phyloP scores from a whole-genome alignment of 176 grass and related monocot genomes.

The Oryza rufipogon region DNA sequence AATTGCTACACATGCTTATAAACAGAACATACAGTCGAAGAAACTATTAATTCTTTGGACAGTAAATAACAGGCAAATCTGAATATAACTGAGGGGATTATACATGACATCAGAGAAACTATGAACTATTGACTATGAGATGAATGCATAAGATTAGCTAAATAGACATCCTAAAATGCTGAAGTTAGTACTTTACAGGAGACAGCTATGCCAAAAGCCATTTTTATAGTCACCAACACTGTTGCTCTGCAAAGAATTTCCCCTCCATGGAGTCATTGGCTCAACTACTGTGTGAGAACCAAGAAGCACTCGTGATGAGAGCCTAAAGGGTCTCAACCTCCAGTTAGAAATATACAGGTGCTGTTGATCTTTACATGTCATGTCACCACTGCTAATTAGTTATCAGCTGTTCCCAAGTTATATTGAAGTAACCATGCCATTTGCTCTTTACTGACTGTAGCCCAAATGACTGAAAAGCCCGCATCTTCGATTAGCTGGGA shows the following conservation, averaged over 20 bases:
- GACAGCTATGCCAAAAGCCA: slow-evolving; percentile 45
- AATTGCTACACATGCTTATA: slow-evolving; percentile 50
- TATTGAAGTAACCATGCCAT: slow-evolving; percentile 49
- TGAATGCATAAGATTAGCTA: slow-evolving; percentile 46
- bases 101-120: slow-evolving; percentile 54
- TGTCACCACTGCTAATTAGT: slow-evolving; percentile 36
- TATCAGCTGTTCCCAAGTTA: slow-evolving; percentile 48
- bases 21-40: slow-evolving; percentile 53
- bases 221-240: slow-evolving; percentile 30
- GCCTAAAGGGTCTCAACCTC: slow-evolving; percentile 34
- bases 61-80: slow-evolving; percentile 47
- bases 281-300: slow-evolving; percentile 34
- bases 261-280: slow-evolving; percentile 19
- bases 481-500: slow-evolving; percentile 59
- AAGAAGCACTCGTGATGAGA: slow-evolving; percentile 38
- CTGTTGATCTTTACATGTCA: slow-evolving; percentile 53
- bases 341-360: slow-evolving; percentile 51
- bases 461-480: slow-evolving; percentile 53
- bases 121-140: slow-evolving; percentile 47
- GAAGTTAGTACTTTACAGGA: slow-evolving; percentile 78
- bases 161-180: slow-evolving; percentile 57
- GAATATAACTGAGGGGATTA: slow-evolving; percentile 52
- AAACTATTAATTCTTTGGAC: slow-evolving; percentile 34
- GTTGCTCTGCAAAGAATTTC: slow-evolving; percentile 38
- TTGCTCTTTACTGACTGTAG: slow-evolving; percentile 47